phyloP scores from a whole-genome alignment of 805 yeast genomes.

The Suhomyces vadensis region DNA sequence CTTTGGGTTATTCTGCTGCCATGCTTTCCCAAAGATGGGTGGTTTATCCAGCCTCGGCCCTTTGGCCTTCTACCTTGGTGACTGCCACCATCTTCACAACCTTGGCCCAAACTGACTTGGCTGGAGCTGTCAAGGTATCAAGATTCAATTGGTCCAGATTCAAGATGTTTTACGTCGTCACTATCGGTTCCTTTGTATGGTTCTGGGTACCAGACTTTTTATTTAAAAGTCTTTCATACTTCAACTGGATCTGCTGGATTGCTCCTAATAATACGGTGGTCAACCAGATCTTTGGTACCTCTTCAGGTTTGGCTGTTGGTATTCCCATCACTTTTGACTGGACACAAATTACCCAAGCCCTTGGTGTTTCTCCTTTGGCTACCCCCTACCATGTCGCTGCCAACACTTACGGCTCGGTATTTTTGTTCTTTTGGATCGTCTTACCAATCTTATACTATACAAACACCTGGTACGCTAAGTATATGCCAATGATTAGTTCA shows the following conservation, averaged over 20 bases:
- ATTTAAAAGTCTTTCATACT: conserved; percentile 25
- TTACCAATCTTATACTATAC: conserved; percentile 21
- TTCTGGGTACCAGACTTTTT: conserved; percentile 33
- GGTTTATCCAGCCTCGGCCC: conserved; percentile 51
- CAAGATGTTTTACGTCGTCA: conserved; percentile 19
- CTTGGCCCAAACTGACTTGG: conserved; percentile 13
- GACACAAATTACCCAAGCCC: conserved; percentile 24
- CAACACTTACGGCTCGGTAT: conserved; percentile 19
- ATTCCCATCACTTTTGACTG: conserved; percentile 33
- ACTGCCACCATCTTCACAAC: conserved; percentile 23
- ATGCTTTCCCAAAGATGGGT: conserved; percentile 32
- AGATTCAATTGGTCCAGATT: conserved; percentile 20
- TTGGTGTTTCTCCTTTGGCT: conserved; percentile 20
- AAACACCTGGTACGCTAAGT: conserved; percentile 24
- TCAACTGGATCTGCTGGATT: conserved; percentile 36
- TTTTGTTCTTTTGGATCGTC: conserved; percentile 17
- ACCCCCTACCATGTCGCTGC: conserved; percentile 20
- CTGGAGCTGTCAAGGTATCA: conserved; percentile 11
- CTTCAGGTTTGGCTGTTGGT: conserved; percentile 29
- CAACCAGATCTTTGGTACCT: conserved; percentile 27
- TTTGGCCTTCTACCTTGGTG: conserved; percentile 49
- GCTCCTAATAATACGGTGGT: conserved; percentile 25
- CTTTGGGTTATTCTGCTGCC: conserved; percentile 32
- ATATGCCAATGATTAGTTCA: conserved; percentile 22
- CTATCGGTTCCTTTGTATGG: conserved; percentile 22